A percentile compares a stretch with the other conserved stretches of the same genome.
Conservation (phyloP, 805 yeast genomes). For the Nakazawaea laoshanensis region DNA sequence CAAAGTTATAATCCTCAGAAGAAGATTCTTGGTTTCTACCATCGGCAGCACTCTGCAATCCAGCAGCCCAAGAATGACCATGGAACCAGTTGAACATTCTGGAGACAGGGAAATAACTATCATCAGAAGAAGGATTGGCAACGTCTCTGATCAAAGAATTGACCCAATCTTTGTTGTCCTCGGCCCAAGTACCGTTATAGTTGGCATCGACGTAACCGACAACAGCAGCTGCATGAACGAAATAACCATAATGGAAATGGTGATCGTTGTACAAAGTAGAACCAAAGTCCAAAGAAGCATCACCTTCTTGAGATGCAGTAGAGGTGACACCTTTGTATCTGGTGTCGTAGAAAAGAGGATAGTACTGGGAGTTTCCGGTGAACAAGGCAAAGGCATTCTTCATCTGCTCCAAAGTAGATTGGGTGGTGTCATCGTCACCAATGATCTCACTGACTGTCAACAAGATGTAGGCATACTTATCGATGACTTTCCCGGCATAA, state of each 20-base stretch:
- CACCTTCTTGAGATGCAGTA: slow-evolving; percentile 35
- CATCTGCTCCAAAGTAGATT: slow-evolving; percentile 40
- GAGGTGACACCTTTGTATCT: slow-evolving; percentile 50
- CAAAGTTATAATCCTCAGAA: slow-evolving; percentile 67
- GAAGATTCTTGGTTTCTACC: slow-evolving; percentile 73
- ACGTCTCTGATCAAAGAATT: slow-evolving; percentile 56
- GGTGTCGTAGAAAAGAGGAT: slow-evolving; percentile 49
- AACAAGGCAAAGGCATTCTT: slow-evolving; percentile 35
- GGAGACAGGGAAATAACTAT: slow-evolving; percentile 53
- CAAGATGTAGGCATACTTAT: slow-evolving; percentile 49
- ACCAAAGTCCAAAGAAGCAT: slow-evolving; percentile 39
- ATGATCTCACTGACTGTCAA: slow-evolving; percentile 41
- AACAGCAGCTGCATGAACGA: slow-evolving; percentile 56
- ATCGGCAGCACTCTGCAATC: slow-evolving; percentile 61
- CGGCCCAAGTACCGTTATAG: slow-evolving; percentile 44
- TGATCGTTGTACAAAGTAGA: slow-evolving; percentile 46
- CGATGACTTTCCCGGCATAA: slow-evolving; percentile 44
- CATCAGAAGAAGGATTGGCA: slow-evolving; percentile 49
- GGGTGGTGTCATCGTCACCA: slow-evolving; percentile 30
- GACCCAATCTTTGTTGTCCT: slow-evolving; percentile 41
- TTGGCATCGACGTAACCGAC: slow-evolving; percentile 45
- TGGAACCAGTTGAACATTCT: slow-evolving; percentile 68
- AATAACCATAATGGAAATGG: slow-evolving; percentile 51
- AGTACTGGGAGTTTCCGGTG: slow-evolving; percentile 31
- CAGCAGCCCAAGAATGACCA: slow-evolving; percentile 78